Percentiles rank a stretch among this genome's conserved stretches.
Evolutionary conservation across 2,329 filamentous ascomycete genomes (phyloP).

Genomic region (Blastomyces silverae): DNA sequence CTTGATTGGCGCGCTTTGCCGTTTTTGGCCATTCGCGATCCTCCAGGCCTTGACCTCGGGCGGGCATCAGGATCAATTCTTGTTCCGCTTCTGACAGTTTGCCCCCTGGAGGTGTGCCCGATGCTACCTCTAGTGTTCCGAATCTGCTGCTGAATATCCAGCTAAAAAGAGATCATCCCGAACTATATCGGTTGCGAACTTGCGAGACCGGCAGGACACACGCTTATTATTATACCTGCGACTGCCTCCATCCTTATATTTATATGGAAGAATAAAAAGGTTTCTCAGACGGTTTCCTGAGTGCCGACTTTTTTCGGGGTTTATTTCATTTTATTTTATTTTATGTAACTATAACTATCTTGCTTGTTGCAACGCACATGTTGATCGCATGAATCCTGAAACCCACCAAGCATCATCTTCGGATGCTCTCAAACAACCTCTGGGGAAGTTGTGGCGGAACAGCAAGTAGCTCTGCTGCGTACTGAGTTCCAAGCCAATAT

Average conservation of each 20-base stretch:
- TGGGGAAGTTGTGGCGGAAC: background rate
- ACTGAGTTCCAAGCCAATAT: background rate
- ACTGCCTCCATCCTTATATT: background rate
- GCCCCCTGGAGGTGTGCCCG: background rate
- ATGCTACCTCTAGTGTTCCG: background rate
- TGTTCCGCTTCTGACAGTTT: background rate
- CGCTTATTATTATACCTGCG: background rate
- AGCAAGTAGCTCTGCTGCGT: background rate
- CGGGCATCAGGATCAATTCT: background rate
- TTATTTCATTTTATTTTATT: background rate
- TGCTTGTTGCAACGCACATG: background rate
- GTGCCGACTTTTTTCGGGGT: background rate
- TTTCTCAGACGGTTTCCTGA: background rate
- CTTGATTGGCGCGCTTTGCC: conserved; percentile 2
- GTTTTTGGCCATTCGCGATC: background rate
- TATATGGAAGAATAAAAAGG: background rate
- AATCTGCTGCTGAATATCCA: background rate
- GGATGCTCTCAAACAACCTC: background rate
- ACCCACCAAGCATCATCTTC: background rate
- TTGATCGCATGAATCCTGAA: background rate
- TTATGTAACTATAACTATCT: background rate
- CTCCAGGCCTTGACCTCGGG: background rate
- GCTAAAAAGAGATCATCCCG: background rate
- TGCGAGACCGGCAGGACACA: background rate
- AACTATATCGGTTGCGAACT: background rate